Base-by-base conservation (phyloP, 1,284 basidiomycete species). In the Schizophyllum commune region DNA sequence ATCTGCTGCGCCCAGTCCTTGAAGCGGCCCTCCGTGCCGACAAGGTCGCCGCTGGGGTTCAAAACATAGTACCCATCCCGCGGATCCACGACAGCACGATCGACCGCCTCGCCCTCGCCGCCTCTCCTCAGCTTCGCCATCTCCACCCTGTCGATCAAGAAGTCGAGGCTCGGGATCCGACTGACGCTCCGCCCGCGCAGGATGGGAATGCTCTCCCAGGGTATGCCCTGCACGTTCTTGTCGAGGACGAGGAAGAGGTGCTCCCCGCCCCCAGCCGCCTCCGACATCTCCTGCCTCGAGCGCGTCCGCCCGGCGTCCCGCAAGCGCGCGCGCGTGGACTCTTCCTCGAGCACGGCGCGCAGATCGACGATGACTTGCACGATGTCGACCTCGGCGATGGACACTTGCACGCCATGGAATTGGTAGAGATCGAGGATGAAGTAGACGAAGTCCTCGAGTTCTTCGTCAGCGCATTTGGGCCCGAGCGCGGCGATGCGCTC, bases 161-260 rank as follows among this genome's bases (percentile, higher is more conserved):
- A 98, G 55, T 92, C 85, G 58, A 96, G 73, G 55, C 89, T 92
- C 0, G 97, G 96, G 63, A 98, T 87, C 7, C 97, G 89, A 70
- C 92, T 95, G 67, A 98, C 84, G 55, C 94, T 92, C 61, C 87
- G 82, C 6, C 90, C 91, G 58, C 92, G 82, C 8, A 99, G 77
- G 55, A 88, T 83, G 0, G 96, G 95, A 22, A 98, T 86, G 32
- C 91, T 96, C 75, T 99, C 97, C 97, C 96, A 99, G 0, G 97
- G 96, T 62, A 99, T 81, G 0, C 86, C 83, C 68, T 95, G 92
- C 13, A 96, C 78, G 64, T 93, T 89, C 76, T 94, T 94, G 75
- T 98, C 97, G 34, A 99, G 80, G 13, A 96, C 83, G 61, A 99
- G 79, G 76, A 98, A 96, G 47, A 89, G 75, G 71, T 99, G 96